Base-by-base conservation (phyloP, 176 grass and related monocot species). In the Pontederia crassipes region DNA sequence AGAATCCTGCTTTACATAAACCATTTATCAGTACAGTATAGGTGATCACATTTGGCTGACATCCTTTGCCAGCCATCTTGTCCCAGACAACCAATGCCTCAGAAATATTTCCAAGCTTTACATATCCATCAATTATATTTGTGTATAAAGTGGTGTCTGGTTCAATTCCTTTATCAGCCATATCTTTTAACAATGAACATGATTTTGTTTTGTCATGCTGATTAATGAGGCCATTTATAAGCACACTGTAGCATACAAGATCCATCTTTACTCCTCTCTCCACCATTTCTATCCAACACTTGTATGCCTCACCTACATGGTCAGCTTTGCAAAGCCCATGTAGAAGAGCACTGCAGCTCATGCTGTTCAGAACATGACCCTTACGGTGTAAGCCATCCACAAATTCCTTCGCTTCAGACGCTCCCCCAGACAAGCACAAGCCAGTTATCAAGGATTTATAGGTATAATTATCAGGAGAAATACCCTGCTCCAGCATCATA, bases 381-480 rank as follows among this genome's bases (percentile, higher is more conserved):
- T 69, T 57, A 6, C 75, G 61, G 57, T 77, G 60, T 51, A 95
- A 60, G 73, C 82, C 84, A 75, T 73, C 58, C 48, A 77, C 64
- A 63, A 88, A 95, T 64, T 85, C 89, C 59, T 57, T 81, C 29
- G 89, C 89, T 82, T 88, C 71, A 9, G 20, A 29, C 15, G 64
- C 78, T 45, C 77, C 70, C 68, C 64, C 9, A 2, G 52, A 74
- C 79, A 66, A 65, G 71, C 84, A 85, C 55, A 95, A 75, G 40
- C 82, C 84, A 82, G 65, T 82, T 58, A 95, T 82, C 52, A 95
- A 69, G 14, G 84, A 83, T 53, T 78, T 83, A 74, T 75, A 95
- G 62, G 78, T 88, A 61, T 88, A 95, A 75, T 78, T 95, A 72
- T 95, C 84, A 62, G 89, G 84, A 49, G 47, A 24, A 64, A 95